Base-by-base conservation (phyloP, 345 rosid species). In the Orychophragmus violaceus region DNA sequence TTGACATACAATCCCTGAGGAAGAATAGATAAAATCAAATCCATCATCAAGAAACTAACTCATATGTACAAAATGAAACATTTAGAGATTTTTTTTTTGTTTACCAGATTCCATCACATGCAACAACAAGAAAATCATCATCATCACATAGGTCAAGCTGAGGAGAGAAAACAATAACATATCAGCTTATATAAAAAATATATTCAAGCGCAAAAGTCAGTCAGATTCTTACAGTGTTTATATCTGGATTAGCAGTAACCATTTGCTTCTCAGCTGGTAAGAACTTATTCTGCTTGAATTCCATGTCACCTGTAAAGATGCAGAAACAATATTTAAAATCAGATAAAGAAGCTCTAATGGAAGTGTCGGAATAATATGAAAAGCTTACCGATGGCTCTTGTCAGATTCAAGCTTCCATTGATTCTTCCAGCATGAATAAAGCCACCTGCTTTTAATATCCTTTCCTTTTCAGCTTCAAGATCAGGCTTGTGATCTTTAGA, bases 401-500 rank as follows among this genome's bases (percentile, higher is more conserved):
- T 82, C 59, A 94, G 97, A 81, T 94, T 94, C 77, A 94, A 85
- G 76, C 96, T 85, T 74, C 97, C 97, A 79, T 94, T 94, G 71
- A 94, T 86, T 45, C 99, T 75, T n/a, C 99, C 97, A 37, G 91
- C 92, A 32, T 94, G 97, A 65, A 94, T 94, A 69, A 94, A 94
- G 5, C 99, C 99, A 72, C 99, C 97, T 56, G 97, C 99, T 78
- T 94, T 94, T 16, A 90, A 46, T 63, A 94, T 91, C 81, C 99
- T 82, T 64, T 88, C 96, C 75, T 82, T 94, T 78, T 94, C 99
- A 55, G 74, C 82, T 77, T 85, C 99, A 61, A 91, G 94, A 70
- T 94, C 99, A 61, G 97, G 99, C 69, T 94, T 94, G 76, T 94
- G 99, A 76, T 94, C 99, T 79, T 85, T 90, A 52, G 97, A 94